Evolutionary conservation across 148 eudicot genomes (phyloP), one percentile per base, ranked within the genome.

Genomic region (Oxyria digyna): DNA sequence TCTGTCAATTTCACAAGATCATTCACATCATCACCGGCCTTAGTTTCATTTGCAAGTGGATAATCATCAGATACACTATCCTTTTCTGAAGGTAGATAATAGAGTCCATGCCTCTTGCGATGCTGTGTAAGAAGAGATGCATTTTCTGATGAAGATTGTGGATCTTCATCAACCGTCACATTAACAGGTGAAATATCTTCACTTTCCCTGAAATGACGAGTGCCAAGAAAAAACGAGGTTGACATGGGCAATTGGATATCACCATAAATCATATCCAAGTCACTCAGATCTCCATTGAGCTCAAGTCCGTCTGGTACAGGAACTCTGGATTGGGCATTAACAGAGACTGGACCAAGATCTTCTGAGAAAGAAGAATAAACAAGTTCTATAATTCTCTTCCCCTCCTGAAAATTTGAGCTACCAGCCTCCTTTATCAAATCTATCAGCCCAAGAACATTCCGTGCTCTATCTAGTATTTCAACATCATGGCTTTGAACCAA

Each of bases 1-100:
- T 87, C 95, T 21, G 96, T 86, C 75, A 93, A 82, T 80, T 85
- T 93, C 55, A 78, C 89, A 37, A 93, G 96, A 81, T 86, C 84
- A 40, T 81, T 82, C 68, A 74, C 81, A 66, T 81, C 87, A 76
- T 76, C 79, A 62, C 40, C 68, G 7, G 65, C 50, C 38, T 74
- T 86, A 64, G 68, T 76, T 38, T 89, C 98, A 71, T 74, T 83
- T 62, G 96, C 96, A 66, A 86, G 85, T 46, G 96, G 98, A 76
- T 87, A 89, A 31, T 86, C 87, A 77, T 73, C 67, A 26, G 83
- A 75, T 24, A 43, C 69, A 52, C 76, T 87, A 71, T 85, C 84
- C 48, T 74, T 80, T 71, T 81, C 91, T 24, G 88, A 79, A 71
- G 88, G 78, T 54, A 93, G 95, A 84, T 93, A 93, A 79, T 87